phyloP scores from a whole-genome alignment of 208 protist species.

The Entamoeba dispar region DNA sequence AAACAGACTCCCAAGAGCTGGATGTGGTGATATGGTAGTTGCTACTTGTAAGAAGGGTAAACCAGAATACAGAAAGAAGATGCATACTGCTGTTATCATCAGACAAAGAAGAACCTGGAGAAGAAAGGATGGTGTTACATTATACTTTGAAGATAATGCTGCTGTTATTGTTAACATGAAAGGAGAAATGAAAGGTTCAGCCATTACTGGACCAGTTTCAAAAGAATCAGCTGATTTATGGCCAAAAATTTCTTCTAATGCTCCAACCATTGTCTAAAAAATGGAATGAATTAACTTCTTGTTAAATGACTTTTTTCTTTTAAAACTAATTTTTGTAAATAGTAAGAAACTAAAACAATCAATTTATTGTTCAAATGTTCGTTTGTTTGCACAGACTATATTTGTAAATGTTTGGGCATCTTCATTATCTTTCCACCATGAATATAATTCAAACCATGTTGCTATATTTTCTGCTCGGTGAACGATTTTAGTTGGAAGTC shows the following conservation, averaged over 20 bases:
- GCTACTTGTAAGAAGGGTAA: slow-evolving; percentile 98
- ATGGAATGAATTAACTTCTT: neutral
- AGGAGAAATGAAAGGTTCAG: slow-evolving; percentile 98
- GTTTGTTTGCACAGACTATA: neutral
- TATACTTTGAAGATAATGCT: slow-evolving; percentile 99
- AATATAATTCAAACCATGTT: neutral
- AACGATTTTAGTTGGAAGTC: neutral
- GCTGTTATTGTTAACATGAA: slow-evolving; percentile 98
- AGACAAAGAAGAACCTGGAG: slow-evolving; percentile 94
- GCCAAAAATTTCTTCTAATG: slow-evolving; percentile 85
- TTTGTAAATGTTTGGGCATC: neutral
- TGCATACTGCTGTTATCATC: slow-evolving; percentile 80
- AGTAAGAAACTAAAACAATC: too few relatives aligned
- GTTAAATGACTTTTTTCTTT: neutral
- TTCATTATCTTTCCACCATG: neutral
- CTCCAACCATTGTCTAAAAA: slow-evolving; percentile 73
- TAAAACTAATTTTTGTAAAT: too few relatives aligned
- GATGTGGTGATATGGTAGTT: slow-evolving; percentile 91
- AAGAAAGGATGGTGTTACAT: slow-evolving; percentile 78
- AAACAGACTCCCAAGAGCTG: slow-evolving; percentile 84
- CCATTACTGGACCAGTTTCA: slow-evolving; percentile 90
- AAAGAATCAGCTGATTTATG: slow-evolving; percentile 98
- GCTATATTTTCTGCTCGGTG: neutral
- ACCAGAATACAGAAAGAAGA: slow-evolving; percentile 96
- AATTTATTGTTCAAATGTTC: too few relatives aligned